These are phyloP conservation scores for Penicillium sp. DNA, from an alignment of 2,329 filamentous ascomycete species.

Conservation along the genomic window DNA sequence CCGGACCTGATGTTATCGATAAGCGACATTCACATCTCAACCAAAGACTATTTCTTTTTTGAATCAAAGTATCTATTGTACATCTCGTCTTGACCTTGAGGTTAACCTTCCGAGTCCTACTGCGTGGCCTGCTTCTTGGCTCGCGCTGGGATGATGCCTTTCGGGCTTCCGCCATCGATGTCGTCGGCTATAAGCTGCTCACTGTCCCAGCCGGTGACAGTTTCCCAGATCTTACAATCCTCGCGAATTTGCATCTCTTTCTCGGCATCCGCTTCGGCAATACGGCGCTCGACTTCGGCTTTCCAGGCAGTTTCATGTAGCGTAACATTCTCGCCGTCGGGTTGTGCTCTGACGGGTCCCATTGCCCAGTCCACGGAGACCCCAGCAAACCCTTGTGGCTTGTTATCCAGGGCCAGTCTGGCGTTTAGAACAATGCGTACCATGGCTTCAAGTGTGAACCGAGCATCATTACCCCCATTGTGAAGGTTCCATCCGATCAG, in stretches of 20 bases:
- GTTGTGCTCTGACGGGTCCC: neutral
- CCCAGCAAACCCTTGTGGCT: neutral
- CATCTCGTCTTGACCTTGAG: neutral
- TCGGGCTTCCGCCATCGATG: conserved; percentile 20
- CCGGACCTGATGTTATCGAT: neutral
- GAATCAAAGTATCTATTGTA: neutral
- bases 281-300: conserved; percentile 19
- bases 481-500: conserved; percentile 66
- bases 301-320: conserved; percentile 17
- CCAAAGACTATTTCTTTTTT: neutral
- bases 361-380: conserved; percentile 8
- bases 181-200: conserved; percentile 15
- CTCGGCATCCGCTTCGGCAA: conserved; percentile 14
- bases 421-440: conserved; percentile 55
- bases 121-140: neutral
- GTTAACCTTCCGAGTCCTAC: neutral
- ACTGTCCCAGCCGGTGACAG: conserved; percentile 17
- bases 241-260: conserved; percentile 18
- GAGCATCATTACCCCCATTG: conserved; percentile 82
- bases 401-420: conserved; percentile 20
- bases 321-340: neutral
- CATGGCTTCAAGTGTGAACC: conserved; percentile 72
- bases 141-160: conserved; percentile 1
- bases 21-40: neutral
- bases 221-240: conserved; percentile 23